Conservation (phyloP, 768 basidiomycete species). For the Termitomyces sp. region DNA sequence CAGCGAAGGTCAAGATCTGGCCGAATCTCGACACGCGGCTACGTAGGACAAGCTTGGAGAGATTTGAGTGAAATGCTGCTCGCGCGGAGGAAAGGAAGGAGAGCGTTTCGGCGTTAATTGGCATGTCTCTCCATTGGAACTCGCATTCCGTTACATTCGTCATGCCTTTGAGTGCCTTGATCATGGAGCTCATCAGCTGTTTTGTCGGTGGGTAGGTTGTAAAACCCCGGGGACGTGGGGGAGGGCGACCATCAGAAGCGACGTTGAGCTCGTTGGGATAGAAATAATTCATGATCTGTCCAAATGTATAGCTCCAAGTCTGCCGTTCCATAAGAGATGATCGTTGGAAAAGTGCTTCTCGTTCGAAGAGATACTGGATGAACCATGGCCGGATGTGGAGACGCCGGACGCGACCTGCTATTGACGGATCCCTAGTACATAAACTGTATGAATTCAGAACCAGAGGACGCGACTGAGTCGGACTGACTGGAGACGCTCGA, state of each 20-base stretch:
- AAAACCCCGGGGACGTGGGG: not conserved
- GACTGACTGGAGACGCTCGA: slow-evolving; percentile 25
- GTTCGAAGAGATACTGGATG: slow-evolving; percentile 25
- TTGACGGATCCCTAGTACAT: slow-evolving; percentile 21
- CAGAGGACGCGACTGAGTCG: not conserved
- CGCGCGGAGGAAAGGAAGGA: slow-evolving; percentile 23
- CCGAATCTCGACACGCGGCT: slow-evolving; percentile 26
- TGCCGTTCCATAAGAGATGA: not conserved
- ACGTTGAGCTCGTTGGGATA: not conserved
- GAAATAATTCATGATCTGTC: not conserved
- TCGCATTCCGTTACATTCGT: slow-evolving; percentile 24
- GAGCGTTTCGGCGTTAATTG: slow-evolving; percentile 21
- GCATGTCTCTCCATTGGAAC: slow-evolving; percentile 34
- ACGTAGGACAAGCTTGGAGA: slow-evolving; percentile 27
- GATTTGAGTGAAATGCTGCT: slow-evolving; percentile 20
- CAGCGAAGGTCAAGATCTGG: slow-evolving; percentile 19
- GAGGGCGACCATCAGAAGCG: not conserved
- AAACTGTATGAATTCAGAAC: not conserved
- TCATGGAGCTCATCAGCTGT: slow-evolving; percentile 24
- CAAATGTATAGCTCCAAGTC: not conserved
- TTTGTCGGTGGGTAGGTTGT: slow-evolving; percentile 10
- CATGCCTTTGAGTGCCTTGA: slow-evolving; percentile 28
- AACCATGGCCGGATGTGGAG: slow-evolving; percentile 35
- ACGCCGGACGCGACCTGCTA: slow-evolving; percentile 26
- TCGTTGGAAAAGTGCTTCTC: slow-evolving; percentile 11